Conservation (phyloP, 257 asterid genomes). For the Solanum chilense region DNA sequence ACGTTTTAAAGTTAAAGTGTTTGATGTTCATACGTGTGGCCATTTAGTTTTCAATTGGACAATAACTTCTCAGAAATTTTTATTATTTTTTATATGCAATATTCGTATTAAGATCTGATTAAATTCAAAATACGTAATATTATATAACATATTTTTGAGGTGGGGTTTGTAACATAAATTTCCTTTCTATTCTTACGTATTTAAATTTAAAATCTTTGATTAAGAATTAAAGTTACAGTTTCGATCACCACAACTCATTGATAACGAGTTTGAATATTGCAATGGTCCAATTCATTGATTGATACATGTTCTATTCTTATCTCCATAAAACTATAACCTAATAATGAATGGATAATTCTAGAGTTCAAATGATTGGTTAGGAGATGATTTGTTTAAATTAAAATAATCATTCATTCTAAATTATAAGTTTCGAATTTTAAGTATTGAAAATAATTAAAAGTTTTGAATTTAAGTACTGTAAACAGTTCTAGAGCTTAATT, state of each 20-base stretch:
- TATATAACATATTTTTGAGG: no score
- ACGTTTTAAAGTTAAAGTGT: background rate
- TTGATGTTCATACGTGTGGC: background rate
- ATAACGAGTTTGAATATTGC: background rate
- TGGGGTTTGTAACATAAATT: background rate
- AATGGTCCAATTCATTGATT: background rate
- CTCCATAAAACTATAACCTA: background rate
- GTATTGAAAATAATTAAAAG: no score
- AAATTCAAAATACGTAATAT: rapidly evolving
- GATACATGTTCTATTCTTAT: background rate
- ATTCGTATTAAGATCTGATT: background rate
- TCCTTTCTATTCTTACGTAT: background rate
- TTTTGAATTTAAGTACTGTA: no score
- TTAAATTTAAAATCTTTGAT: background rate
- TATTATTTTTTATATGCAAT: rapidly evolving
- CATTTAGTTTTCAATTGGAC: background rate
- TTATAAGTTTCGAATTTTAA: no score
- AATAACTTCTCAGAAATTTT: background rate
- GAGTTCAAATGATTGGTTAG: background rate
- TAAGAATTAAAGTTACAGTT: background rate
- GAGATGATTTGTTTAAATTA: background rate
- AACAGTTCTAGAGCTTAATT: background rate
- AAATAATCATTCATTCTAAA: no score
- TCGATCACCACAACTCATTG: rapidly evolving
- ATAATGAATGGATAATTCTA: background rate